A percentile compares a stretch with the other conserved stretches of the same genome.
Evolutionary conservation across 2,329 filamentous ascomycete genomes (phyloP).

Genomic region (Ciborinia camelliae): DNA sequence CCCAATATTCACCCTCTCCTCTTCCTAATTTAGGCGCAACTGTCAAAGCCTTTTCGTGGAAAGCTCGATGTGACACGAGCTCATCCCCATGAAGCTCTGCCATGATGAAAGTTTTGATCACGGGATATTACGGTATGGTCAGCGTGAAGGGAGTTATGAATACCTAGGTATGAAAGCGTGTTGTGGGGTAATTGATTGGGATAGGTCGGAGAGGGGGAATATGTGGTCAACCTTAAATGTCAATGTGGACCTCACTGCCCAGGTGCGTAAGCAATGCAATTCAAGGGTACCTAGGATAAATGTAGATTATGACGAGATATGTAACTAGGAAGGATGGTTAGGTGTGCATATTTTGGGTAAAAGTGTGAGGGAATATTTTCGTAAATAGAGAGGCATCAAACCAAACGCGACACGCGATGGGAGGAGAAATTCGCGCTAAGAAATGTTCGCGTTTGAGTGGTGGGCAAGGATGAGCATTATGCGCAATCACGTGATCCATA

Average conservation of each 20-base stretch:
- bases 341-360: too few species aligned
- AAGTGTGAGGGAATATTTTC: too few species aligned
- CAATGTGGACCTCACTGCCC: background rate
- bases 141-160: background rate
- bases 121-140: background rate
- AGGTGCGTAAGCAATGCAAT: background rate
- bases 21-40: background rate
- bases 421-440: too few species aligned
- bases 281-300: background rate
- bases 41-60: constrained; percentile 8
- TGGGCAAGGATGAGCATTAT: too few species aligned
- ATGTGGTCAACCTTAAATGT: background rate
- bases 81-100: constrained; percentile 3
- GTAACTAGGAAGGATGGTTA: background rate
- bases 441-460: too few species aligned
- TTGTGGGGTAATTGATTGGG: background rate
- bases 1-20: constrained; percentile 6
- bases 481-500: too few species aligned
- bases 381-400: background rate
- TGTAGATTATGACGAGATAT: background rate
- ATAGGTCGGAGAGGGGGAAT: background rate
- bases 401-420: background rate
- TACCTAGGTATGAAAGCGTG: too few species aligned
- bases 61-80: background rate
- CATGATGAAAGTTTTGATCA: background rate